A percentile compares a stretch with the other conserved stretches of the same genome.
phyloP scores from a whole-genome alignment of 148 eudicot genomes.

The Chenopodium quinoa region DNA sequence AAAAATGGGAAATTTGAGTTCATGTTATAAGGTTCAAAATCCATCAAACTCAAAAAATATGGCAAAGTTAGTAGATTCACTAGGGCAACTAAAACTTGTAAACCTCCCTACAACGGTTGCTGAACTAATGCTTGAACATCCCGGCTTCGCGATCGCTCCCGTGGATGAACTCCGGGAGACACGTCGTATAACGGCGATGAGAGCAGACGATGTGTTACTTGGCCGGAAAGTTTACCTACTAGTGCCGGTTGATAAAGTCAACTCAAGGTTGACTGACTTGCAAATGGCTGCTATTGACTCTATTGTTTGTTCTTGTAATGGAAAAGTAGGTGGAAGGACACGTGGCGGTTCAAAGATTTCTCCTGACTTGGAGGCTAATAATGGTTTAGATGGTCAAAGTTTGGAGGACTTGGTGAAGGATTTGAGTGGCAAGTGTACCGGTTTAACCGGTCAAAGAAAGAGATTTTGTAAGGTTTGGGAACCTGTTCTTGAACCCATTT shows the following conservation, averaged over 20 bases:
- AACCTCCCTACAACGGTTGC: constrained; percentile 39
- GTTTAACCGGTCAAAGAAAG: constrained; percentile 17
- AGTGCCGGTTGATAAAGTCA: constrained; percentile 34
- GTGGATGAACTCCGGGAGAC: constrained; percentile 20
- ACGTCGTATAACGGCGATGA: constrained; percentile 27
- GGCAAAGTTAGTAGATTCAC: constrained; percentile 20
- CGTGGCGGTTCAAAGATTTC: constrained; percentile 41
- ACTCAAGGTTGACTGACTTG: constrained; percentile 27
- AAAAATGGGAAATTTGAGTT: constrained; percentile 19
- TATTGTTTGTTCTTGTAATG: constrained; percentile 11
- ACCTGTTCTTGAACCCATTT: constrained; percentile 41
- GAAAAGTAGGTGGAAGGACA: constrained; percentile 3
- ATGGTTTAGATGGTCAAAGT: constrained; percentile 1
- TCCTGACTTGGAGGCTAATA: constrained; percentile 7
- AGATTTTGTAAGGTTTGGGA: constrained; percentile 29
- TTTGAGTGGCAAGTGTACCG: constrained; percentile 16
- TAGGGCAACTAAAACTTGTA: constrained; percentile 20
- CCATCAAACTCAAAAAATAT: constrained; percentile 4
- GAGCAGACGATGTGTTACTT: constrained; percentile 35
- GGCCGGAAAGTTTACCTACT: constrained; percentile 35
- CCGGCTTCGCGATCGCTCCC: constrained; percentile 34
- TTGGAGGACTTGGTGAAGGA: constrained; percentile 8
- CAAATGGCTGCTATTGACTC: constrained; percentile 29
- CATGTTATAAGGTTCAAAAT: constrained; percentile 1
- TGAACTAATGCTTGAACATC: constrained; percentile 43